Evolutionary conservation across 2,329 filamentous ascomycete genomes (phyloP).

Genomic region (Trichophyton rubrum): DNA sequence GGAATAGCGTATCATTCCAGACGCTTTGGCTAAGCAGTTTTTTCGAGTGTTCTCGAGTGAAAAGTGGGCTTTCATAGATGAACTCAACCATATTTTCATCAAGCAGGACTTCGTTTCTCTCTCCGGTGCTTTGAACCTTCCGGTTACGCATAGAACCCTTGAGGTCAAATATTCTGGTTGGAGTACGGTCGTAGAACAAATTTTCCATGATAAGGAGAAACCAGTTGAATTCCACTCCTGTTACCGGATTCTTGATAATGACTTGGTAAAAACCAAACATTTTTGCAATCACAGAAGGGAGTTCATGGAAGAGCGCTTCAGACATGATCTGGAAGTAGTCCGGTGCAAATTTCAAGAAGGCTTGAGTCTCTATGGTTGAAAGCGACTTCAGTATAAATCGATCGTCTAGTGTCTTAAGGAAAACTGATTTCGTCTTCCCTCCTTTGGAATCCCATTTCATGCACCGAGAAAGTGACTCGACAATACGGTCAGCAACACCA

Average conservation of each 20-base stretch:
- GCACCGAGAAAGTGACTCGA: slow-evolving; percentile 89
- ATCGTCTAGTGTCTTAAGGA: slow-evolving; percentile 91
- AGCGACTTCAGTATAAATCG: slow-evolving; percentile 86
- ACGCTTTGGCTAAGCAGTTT: slow-evolving; percentile 82
- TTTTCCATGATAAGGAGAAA: slow-evolving; percentile 96
- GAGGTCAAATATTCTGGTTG: slow-evolving; percentile 83
- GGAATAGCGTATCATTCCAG: slow-evolving; percentile 94
- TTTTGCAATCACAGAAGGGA: slow-evolving; percentile 94
- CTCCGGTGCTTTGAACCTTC: slow-evolving; percentile 88
- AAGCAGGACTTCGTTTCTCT: slow-evolving; percentile 88
- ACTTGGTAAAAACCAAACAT: slow-evolving; percentile 99
- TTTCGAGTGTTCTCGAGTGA: slow-evolving; percentile 90
- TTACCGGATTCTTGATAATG: slow-evolving; percentile 86
- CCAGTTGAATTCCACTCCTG: slow-evolving; percentile 85
- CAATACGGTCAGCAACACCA: slow-evolving; percentile 81
- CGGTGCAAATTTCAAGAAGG: slow-evolving; percentile 88
- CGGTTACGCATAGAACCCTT: slow-evolving; percentile 98
- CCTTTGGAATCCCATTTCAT: slow-evolving; percentile 97
- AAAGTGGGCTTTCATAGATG: slow-evolving; percentile 92
- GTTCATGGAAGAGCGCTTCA: slow-evolving; percentile 84
- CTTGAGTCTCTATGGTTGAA: slow-evolving; percentile 79
- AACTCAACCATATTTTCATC: slow-evolving; percentile 99
- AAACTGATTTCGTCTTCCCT: slow-evolving; percentile 94
- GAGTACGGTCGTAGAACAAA: slow-evolving; percentile 85
- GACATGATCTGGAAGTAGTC: slow-evolving; percentile 98